phyloP scores from a whole-genome alignment of 306 rosid species.

The cucumber (Cucumis sativus) region Cucumber_9930_V3 NC_026656.2:338501-339000 shows the following conservation, averaged over 20 bases:
- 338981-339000: constrained; percentile 94
- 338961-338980: constrained; percentile 56
- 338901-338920: constrained; percentile 43
- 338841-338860: not conserved
- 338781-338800: not conserved
- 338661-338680: not conserved
- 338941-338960: constrained; percentile 31
- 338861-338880: not conserved
- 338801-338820: not conserved
- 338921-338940: constrained; percentile 27
- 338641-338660: not conserved
- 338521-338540: constrained; percentile 57
- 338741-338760: not conserved
- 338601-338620: not conserved
- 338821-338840: not conserved
- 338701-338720: not conserved
- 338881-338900: constrained; percentile 8
- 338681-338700: not conserved
- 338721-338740: not conserved
- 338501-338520: constrained; percentile 52
- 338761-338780: not conserved
- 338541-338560: not conserved
- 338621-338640: not conserved
- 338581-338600: not conserved
- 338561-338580: not conserved